Percentiles rank a stretch among this genome's conserved stretches.
Evolutionary conservation across 208 protist species (phyloP).

Genomic region (Wallacemonas rigidus): DNA sequence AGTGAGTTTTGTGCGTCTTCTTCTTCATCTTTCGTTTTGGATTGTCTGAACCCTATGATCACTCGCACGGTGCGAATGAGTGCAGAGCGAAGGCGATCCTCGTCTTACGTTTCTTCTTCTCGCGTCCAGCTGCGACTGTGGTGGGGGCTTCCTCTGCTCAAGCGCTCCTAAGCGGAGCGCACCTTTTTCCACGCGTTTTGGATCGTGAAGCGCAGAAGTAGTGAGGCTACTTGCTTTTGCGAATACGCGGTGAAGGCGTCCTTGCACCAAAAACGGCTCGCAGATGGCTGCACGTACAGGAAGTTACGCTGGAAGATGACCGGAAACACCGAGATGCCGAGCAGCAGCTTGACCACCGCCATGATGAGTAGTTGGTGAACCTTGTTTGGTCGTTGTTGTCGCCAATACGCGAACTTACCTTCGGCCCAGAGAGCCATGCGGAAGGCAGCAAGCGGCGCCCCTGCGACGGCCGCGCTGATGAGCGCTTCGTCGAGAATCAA

Average conservation of each 20-base stretch:
- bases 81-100: too few species aligned
- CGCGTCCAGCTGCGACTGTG: too few species aligned
- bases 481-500: constrained; percentile 66
- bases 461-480: constrained; percentile 44
- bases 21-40: too few species aligned
- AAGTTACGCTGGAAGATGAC: constrained; percentile 67
- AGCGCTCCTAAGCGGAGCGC: constrained; percentile 11
- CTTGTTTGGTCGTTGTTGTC: constrained; percentile 28
- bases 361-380: constrained; percentile 45
- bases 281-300: constrained; percentile 42
- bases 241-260: constrained; percentile 58
- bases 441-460: constrained; percentile 48
- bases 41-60: too few species aligned
- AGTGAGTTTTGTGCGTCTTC: too few species aligned
- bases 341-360: constrained; percentile 45
- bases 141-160: too few species aligned
- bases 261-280: constrained; percentile 43
- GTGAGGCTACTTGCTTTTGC: constrained; percentile 50
- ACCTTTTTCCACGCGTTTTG: constrained; percentile 40
- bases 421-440: constrained; percentile 32
- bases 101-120: too few species aligned
- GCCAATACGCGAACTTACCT: constrained; percentile 38
- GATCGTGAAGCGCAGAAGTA: constrained; percentile 56
- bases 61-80: too few species aligned
- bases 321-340: constrained; percentile 66